Conservation (phyloP, 257 asterid genomes). For the Nicotiana attenuata region DNA sequence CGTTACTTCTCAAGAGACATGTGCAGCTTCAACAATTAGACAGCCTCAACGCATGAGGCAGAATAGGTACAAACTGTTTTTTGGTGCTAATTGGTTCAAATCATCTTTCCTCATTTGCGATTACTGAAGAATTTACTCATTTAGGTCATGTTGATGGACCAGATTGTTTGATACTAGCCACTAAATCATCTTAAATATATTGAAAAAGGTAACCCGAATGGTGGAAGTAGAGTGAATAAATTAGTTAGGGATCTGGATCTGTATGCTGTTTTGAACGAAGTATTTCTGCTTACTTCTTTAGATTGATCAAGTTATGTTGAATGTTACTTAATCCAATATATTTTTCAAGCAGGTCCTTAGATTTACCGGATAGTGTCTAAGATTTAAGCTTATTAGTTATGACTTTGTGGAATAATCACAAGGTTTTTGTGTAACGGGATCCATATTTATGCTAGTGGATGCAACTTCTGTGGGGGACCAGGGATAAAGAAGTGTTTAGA, state of each 20-base stretch:
- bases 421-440: neutral
- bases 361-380: neutral
- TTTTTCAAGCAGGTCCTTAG: neutral
- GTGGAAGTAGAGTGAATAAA: neutral
- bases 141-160: neutral
- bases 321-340: neutral
- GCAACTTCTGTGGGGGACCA: neutral
- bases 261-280: neutral
- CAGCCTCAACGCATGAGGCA: slow-evolving; percentile 53
- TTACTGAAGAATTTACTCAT: neutral
- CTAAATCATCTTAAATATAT: neutral
- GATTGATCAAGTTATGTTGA: neutral
- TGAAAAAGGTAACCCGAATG: neutral
- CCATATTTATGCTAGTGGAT: neutral
- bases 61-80: slow-evolving; percentile 45
- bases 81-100: neutral
- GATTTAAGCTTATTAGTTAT: neutral
- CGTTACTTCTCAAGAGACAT: slow-evolving; percentile 41
- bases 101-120: neutral
- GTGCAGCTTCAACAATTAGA: slow-evolving; percentile 33
- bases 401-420: neutral
- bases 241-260: neutral
- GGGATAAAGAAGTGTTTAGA: neutral
- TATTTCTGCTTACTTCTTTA: neutral
- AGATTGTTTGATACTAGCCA: neutral